Conservation (phyloP, 495 filamentous ascomycete species). For the Acidiella bohemica region DNA sequence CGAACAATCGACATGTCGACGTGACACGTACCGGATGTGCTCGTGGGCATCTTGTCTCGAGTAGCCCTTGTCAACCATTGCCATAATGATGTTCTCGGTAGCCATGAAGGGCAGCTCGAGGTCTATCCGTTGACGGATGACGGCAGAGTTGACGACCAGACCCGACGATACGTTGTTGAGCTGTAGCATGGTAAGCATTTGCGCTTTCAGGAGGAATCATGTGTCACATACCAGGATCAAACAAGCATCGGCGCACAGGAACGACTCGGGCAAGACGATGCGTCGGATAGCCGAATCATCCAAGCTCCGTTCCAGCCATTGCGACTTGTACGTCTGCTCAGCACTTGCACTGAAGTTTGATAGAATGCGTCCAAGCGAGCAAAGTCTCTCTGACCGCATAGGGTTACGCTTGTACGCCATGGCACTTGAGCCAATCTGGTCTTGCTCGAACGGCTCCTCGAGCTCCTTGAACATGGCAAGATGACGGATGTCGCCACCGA, state of each 20-base stretch:
- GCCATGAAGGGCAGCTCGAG: conserved; percentile 86
- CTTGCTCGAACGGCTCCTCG: conserved; percentile 84
- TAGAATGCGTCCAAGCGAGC: conserved; percentile 58
- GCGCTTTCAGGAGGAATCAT: not conserved
- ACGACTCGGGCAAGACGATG: conserved; percentile 65
- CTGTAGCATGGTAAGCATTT: no score
- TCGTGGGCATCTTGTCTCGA: conserved; percentile 89
- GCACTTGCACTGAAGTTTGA: conserved; percentile 52
- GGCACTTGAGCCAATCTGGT: conserved; percentile 48
- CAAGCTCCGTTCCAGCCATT: conserved; percentile 65
- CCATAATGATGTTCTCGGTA: conserved; percentile 79
- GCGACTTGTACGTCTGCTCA: conserved; percentile 62
- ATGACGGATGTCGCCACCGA: conserved; percentile 63
- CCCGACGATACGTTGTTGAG: conserved; percentile 75
- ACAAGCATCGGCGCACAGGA: conserved; percentile 71
- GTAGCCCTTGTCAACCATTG: conserved; percentile 56
- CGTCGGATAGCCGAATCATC: conserved; percentile 54
- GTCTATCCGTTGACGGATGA: conserved; percentile 54
- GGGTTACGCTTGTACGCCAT: conserved; percentile 86
- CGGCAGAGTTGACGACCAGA: conserved; percentile 72
- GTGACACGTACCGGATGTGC: conserved; percentile 45
- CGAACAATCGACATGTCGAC: not conserved
- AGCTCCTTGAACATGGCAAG: conserved; percentile 69
- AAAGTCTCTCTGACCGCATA: conserved; percentile 80
- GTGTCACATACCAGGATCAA: conserved; percentile 38